Base-by-base conservation (phyloP, 2,329 filamentous ascomycete species). In the Cercospora canescens region DNA sequence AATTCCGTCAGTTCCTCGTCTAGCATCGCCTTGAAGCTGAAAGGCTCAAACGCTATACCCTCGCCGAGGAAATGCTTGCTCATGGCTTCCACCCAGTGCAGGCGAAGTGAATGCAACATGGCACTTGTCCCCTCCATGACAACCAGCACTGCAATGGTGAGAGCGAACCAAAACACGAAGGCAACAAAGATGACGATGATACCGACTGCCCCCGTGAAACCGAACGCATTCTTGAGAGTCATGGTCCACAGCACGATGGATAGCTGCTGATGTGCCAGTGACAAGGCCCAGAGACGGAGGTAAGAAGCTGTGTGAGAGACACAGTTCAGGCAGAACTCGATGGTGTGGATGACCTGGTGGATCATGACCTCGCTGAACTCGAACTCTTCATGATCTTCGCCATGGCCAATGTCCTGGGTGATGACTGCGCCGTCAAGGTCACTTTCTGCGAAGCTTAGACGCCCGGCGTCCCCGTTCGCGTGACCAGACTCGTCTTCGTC, bases 271-370 rank as follows among this genome's bases (percentile, higher is more conserved):
- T 99, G 95, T 34, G 95, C 95, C 67, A 99, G 89, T 1, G 95
- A 99, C 73, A 99, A 81, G 34, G 95, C 95, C 95, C 95, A 99
- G 52, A 99, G 91, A 84, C 95, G 95, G 56, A 99, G 91, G 81
- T 99, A 99, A 1, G 95, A 99, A 4, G 95, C 95, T 4, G 96
- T 99, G 82, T 99, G 95, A 32, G 95, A 99, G 69, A 99, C 94
- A 79, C 94, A 98, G 85, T 99, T 99, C 74, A 99, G 86, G 78
- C 95, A 99, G 84, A 99, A 99, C 86, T 99, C 93, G 76, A 98
- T 98, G 18, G 94, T 98, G 83, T 98, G 96, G 76, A 99, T 99
- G 78, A 97, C 88, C 80, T 99, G 95, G 81, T 99, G 95, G 76
- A 99, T 99, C 93, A 99, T 97, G 70, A 93, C 87, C 79, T 99